Percentiles rank a stretch among this genome's conserved stretches.
Conservation (phyloP, 2,329 filamentous ascomycete genomes). For the Neobulgaria alba region DNA sequence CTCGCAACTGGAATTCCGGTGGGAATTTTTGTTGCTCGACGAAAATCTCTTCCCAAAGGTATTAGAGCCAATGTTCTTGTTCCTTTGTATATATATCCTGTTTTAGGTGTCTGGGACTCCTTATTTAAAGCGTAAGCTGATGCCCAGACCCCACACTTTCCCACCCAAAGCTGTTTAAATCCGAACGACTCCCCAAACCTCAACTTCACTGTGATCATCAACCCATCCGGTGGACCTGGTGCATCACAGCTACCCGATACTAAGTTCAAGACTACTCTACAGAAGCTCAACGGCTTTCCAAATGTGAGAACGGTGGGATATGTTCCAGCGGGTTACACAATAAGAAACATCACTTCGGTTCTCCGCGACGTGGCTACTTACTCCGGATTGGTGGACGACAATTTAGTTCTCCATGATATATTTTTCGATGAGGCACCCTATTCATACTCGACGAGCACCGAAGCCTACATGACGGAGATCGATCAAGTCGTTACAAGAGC, state of each 20-base stretch:
- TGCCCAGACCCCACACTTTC: too few relatives aligned
- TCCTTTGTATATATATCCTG: slow-evolving; percentile 41
- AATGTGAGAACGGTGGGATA: slow-evolving; percentile 35
- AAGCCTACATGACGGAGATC: slow-evolving; percentile 6
- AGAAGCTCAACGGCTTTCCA: slow-evolving; percentile 29
- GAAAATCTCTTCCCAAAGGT: too few relatives aligned
- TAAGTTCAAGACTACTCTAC: slow-evolving; percentile 27
- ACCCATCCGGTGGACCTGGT: slow-evolving; percentile 28
- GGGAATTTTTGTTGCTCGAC: too few relatives aligned
- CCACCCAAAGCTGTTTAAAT: too few relatives aligned
- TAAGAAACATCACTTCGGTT: slow-evolving; percentile 24
- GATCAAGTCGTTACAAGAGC: slow-evolving; percentile 7
- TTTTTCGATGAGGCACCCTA: slow-evolving; percentile 14
- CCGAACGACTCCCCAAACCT: too few relatives aligned
- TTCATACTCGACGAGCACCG: slow-evolving; percentile 1
- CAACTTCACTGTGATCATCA: slow-evolving; percentile 23
- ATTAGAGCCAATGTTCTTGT: slow-evolving; percentile 39
- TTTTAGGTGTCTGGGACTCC: slow-evolving; percentile 37
- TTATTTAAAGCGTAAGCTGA: slow-evolving; percentile 36
- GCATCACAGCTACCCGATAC: slow-evolving; percentile 23
- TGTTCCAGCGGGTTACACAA: slow-evolving; percentile 30
- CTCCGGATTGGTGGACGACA: slow-evolving; percentile 26
- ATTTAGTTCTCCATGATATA: slow-evolving; percentile 11
- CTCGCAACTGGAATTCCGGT: too few relatives aligned
- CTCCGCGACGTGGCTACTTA: slow-evolving; percentile 30